Percentiles rank a stretch among this genome's conserved stretches.
Evolutionary conservation across 2,329 filamentous ascomycete genomes (phyloP).

Genomic region (Trichoderma koningii): DNA sequence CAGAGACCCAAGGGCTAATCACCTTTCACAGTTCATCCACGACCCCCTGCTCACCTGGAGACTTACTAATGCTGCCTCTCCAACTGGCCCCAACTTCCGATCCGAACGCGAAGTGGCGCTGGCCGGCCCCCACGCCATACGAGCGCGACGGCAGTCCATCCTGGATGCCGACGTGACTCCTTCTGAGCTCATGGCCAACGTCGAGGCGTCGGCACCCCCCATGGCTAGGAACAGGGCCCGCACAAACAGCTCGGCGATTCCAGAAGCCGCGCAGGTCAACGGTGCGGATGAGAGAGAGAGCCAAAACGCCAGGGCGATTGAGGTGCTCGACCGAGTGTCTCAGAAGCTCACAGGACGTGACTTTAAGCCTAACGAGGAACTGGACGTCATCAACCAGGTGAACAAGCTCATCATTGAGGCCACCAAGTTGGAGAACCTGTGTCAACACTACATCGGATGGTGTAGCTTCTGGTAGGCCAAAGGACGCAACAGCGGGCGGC

Average conservation of each 20-base stretch:
- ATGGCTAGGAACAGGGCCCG: conserved; percentile 55
- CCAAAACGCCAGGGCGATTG: conserved; percentile 89
- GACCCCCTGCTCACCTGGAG: conserved; percentile 99
- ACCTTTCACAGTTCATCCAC: conserved; percentile 78
- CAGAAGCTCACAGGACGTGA: conserved; percentile 95
- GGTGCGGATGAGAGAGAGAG: conserved; percentile 64
- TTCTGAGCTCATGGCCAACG: conserved; percentile 56
- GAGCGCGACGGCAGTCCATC: conserved; percentile 68
- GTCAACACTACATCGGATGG: conserved; percentile 99
- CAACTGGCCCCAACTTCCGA: conserved; percentile 67
- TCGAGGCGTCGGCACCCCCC: conserved; percentile 50
- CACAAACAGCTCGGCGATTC: conserved; percentile 59
- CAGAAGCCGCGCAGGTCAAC: conserved; percentile 42
- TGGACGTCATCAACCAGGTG: conserved; percentile 84
- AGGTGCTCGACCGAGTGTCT: conserved; percentile 87
- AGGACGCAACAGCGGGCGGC: neutral
- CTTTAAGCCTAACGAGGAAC: conserved; percentile 82
- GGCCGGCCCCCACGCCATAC: conserved; percentile 49
- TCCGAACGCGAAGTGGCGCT: conserved; percentile 61
- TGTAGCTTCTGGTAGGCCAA: conserved; percentile 86
- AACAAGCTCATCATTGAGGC: conserved; percentile 94
- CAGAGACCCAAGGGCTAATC: conserved; percentile 2
- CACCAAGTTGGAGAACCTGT: conserved; percentile 94
- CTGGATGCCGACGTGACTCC: conserved; percentile 64
- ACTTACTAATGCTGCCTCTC: conserved; percentile 66